Conservation (phyloP, 805 yeast species). For the Clavispora carvajalis region DNA sequence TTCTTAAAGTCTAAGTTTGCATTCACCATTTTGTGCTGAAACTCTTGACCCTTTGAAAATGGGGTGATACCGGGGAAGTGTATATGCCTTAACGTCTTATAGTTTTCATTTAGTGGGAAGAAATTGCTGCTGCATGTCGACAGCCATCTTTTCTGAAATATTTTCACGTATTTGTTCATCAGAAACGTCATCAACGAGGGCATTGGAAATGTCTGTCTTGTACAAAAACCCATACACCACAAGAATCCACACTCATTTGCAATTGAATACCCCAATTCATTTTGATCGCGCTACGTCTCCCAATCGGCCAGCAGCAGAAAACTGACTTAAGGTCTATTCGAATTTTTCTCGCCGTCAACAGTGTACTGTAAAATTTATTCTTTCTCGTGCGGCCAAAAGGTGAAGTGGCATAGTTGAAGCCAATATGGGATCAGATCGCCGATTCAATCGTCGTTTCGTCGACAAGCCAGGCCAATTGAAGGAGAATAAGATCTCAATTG, state of each 20-base stretch:
- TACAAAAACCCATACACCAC: no score
- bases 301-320: not conserved
- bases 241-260: no score
- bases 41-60: slow-evolving; percentile 43
- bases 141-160: slow-evolving; percentile 9
- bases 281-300: not conserved
- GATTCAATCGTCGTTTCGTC: slow-evolving; percentile 1
- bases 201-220: not conserved
- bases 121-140: slow-evolving; percentile 22
- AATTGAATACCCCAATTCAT: not conserved
- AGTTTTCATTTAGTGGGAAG: slow-evolving; percentile 27
- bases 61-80: slow-evolving; percentile 39
- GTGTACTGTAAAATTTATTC: no score
- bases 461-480: slow-evolving; percentile 5
- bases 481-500: slow-evolving; percentile 9
- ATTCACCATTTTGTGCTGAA: slow-evolving; percentile 53
- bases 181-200: not conserved
- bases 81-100: slow-evolving; percentile 33
- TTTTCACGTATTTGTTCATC: not conserved
- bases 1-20: slow-evolving; percentile 55
- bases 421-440: not conserved
- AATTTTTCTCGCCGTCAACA: no score
- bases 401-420: not conserved
- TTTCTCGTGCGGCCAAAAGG: no score
- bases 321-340: no score